Base-by-base conservation (phyloP, 768 basidiomycete genomes). In the Lentinus tigrinus region DNA sequence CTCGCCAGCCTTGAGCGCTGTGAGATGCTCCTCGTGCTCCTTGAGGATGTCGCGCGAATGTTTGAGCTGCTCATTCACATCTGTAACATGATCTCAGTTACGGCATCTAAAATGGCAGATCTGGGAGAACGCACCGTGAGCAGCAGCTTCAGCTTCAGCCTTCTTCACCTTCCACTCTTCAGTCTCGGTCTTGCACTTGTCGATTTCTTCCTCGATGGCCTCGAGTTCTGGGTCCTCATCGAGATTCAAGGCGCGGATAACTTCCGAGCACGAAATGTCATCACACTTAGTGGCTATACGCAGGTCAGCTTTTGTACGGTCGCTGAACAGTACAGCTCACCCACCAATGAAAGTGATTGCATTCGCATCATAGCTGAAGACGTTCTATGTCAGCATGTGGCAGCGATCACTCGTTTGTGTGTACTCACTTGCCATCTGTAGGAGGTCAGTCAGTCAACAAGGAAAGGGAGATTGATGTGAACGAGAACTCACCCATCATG, bases 261-360 rank as follows among this genome's bases (percentile, higher is more conserved):
- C 78, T 61, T 86, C 84, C 0, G 79, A 79, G 52, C 82, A 84
- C 13, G 82, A 83, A 14, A 87, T 78, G 60, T 87, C 85, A 54
- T 87, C 85, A 55, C 82, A 82, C 67, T 87, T 85, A 62, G 80
- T 82, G 7, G 84, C 84, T 83, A 39, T 26, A 19, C 28, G 27
- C 44, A 24, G 48, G 52, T 53, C 52, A 36, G 40, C 24, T 47
- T 11, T 1, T 17, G 39, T 3, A 16, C 3, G 11, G 11, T n/a
- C 34, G 21, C 3, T 17, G 10, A 2, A 11, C 6, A 1, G 16
- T 2, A 36, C 49, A 6, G n/a, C 31, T 17, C 9, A 54, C 74
- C 11, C 64, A 81, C 81, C 82, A 48, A 87, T 81, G 70, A 85
- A 87, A 1, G 85, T 85, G 56, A 87, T 84, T 13, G 82, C 73